Conservation (phyloP, 768 basidiomycete genomes). For the Sporobolomyces phaffii region DNA sequence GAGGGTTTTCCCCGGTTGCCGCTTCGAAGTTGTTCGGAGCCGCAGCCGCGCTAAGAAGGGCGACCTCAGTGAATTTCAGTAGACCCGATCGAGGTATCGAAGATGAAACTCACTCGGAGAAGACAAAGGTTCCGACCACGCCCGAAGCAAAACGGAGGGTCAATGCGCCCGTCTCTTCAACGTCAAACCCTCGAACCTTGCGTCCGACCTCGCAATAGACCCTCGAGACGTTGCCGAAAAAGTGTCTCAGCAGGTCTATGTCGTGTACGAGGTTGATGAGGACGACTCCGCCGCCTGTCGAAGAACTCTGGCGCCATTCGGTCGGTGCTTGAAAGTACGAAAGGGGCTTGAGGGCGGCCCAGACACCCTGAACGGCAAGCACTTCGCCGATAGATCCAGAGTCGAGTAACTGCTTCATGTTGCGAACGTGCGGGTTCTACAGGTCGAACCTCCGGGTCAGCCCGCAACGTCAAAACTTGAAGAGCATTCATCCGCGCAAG, state of each 20-base stretch:
- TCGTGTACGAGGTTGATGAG: constrained; percentile 31
- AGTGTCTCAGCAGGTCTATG: constrained; percentile 33
- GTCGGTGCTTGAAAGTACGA: constrained; percentile 22
- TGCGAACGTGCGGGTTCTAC: constrained; percentile 29
- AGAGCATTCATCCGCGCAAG: neutral
- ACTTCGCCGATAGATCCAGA: constrained; percentile 21
- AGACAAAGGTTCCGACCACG: constrained; percentile 37
- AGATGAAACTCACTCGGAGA: constrained; percentile 39
- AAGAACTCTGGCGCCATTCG: neutral
- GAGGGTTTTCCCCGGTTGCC: constrained; percentile 41
- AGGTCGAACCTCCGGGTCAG: no score
- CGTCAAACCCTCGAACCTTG: constrained; percentile 23
- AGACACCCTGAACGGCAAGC: constrained; percentile 16
- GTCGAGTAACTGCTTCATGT: constrained; percentile 10
- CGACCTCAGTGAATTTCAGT: no score
- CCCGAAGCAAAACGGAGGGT: constrained; percentile 36
- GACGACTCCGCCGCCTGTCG: constrained; percentile 16
- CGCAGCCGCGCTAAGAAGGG: constrained; percentile 35
- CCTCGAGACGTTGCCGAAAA: constrained; percentile 32
- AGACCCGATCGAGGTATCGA: no score
- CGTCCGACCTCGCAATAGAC: constrained; percentile 32
- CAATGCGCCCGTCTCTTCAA: constrained; percentile 39
- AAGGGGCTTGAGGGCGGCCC: constrained; percentile 18
- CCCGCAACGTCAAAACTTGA: neutral
- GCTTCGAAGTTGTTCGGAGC: constrained; percentile 35